Base-by-base conservation (phyloP, 371 early-diverging fungal species). In the Mortierella sp. region DNA sequence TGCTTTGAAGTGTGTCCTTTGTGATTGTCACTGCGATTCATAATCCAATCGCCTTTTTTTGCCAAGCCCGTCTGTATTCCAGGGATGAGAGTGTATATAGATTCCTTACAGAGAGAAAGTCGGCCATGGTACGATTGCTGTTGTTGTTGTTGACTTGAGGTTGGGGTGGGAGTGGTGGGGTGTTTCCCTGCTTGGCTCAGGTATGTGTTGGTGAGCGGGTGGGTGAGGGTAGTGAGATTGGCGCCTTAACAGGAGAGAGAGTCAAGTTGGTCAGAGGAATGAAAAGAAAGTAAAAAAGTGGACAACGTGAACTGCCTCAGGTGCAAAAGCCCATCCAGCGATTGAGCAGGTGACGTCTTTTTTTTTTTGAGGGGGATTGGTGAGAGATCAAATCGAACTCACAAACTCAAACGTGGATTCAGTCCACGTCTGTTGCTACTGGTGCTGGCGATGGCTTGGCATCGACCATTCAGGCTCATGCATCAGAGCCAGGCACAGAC, bases 101-200 rank as follows among this genome's bases (percentile, higher is more conserved):
- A 63, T 68, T 49, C 27, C 82, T 78, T 81, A 82, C 82, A 75
- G 73, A n/a, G 38, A 80, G 81, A 72, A 88, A 83, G 76, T 85
- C 80, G 54, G 79, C 77, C 80, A 81, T 85, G 75, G 70, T 5
- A 38, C 54, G 32, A 16, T n/a, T 56, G 32, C 27, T 18, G 72
- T 44, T 14, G 76, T 14, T 44, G 11, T 4, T 38, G 74, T 51
- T 43, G 32, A 27, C 48, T 46, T 46, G 48, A 46, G 1, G 63
- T 18, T 4, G 35, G 14, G 35, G 63, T 35, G 35, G 24, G 43
- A 41, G 68, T 68, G 41, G 38, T 68, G 68, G 68, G 10, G n/a
- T 41, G 51, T 6, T 21, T 18, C 51, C 68, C n/a, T 38, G 41
- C 7, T 5, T 21, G 35, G 63, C 1, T 35, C 35, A 14, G 51